phyloP scores from a whole-genome alignment of 2,329 filamentous ascomycete species.

The Colletotrichum camelliae region DNA sequence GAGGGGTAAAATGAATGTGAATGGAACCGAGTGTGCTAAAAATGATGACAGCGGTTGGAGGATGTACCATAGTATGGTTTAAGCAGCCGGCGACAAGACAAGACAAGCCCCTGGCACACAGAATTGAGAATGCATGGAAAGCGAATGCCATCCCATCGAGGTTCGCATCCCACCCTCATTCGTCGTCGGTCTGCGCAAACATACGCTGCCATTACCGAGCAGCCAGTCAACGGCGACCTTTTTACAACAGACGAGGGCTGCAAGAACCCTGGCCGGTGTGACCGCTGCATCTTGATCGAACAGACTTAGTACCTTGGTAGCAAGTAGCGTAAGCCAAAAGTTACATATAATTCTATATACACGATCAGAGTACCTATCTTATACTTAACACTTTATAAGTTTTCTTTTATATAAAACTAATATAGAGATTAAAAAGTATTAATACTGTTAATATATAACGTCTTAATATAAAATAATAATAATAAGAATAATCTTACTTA shows the following conservation, averaged over 20 bases:
- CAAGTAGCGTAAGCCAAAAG: no score
- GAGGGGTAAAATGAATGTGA: constrained; percentile 5
- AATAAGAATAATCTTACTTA: no score
- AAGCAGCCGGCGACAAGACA: background rate
- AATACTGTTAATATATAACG: no score
- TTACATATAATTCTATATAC: no score
- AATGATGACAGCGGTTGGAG: background rate
- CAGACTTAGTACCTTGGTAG: no score
- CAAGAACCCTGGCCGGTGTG: background rate
- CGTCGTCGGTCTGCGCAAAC: background rate
- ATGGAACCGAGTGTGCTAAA: background rate
- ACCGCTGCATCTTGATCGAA: background rate
- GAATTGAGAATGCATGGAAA: background rate
- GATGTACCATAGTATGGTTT: background rate
- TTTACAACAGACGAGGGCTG: background rate
- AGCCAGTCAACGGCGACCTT: background rate
- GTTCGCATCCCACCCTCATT: background rate
- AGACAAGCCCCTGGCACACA: background rate
- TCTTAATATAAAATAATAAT: no score
- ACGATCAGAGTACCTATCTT: no score
- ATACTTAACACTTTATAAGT: no score
- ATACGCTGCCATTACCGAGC: background rate
- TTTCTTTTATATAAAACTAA: no score
- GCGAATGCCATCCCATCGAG: background rate
- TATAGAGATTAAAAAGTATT: no score